Conservation (phyloP, 805 yeast species). For the Tetrapisispora arboricola region DNA sequence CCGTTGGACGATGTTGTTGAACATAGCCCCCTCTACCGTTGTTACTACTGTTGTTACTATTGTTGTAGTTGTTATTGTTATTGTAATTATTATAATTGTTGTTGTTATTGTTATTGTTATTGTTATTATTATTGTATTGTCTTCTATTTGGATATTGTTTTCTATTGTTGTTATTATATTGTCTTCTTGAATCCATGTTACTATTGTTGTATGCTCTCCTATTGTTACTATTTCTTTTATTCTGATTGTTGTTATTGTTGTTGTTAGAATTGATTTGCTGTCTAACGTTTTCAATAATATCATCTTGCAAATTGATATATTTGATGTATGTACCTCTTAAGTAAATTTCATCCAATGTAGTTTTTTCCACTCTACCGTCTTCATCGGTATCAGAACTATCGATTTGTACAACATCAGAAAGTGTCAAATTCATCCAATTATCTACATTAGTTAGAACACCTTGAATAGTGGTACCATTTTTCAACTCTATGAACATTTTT, state of each 20-base stretch:
- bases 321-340: constrained; percentile 81
- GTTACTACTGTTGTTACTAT: constrained; percentile 7
- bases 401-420: constrained; percentile 52
- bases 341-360: constrained; percentile 62
- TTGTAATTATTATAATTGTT: constrained; percentile 6
- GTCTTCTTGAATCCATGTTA: constrained; percentile 26
- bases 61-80: constrained; percentile 19
- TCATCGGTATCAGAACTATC: constrained; percentile 29
- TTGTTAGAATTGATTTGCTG: constrained; percentile 47
- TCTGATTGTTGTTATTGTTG: constrained; percentile 27
- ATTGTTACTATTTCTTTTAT: constrained; percentile 10
- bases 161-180: constrained; percentile 23
- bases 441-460: constrained; percentile 84
- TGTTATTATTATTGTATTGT: constrained; percentile 12
- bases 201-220: constrained; percentile 7
- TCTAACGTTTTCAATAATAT: constrained; percentile 64
- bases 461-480: constrained; percentile 79
- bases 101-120: constrained; percentile 17
- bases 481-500: constrained; percentile 78
- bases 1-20: constrained; percentile 16
- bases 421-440: constrained; percentile 89
- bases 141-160: constrained; percentile 6
- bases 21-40: constrained; percentile 27
- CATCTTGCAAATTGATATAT: constrained; percentile 65
- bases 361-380: constrained; percentile 34